A percentile compares a stretch with the other conserved stretches of the same genome.
phyloP scores from a whole-genome alignment of 257 asterid genomes.

The Fraxinus americana region DNA sequence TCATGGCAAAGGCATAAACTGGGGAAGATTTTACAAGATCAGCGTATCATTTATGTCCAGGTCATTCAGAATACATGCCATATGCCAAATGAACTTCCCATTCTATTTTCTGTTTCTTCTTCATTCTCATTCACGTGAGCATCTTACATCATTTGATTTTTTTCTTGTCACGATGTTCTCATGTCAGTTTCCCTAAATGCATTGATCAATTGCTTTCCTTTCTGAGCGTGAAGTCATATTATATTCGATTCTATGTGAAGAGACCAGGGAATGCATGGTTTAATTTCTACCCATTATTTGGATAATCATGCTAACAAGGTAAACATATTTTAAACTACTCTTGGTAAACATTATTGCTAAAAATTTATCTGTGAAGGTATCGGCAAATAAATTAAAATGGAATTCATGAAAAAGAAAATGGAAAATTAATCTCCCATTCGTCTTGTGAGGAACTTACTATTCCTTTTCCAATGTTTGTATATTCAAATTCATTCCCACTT shows the following conservation, averaged over 20 bases:
- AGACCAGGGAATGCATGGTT: not conserved
- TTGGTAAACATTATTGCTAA: not conserved
- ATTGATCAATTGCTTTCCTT: not conserved
- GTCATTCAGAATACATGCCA: constrained; percentile 38
- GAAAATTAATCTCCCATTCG: not conserved
- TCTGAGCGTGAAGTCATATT: not conserved
- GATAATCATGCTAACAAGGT: not conserved
- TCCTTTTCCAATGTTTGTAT: not conserved
- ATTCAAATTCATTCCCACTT: not conserved
- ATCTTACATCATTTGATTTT: not conserved
- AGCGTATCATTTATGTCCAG: constrained; percentile 93
- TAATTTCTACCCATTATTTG: not conserved
- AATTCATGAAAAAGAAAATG: not conserved
- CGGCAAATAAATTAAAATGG: not conserved
- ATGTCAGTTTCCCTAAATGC: constrained; percentile 3
- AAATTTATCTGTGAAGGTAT: not conserved
- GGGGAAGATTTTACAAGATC: constrained; percentile 95
- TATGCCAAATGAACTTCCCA: constrained; percentile 12
- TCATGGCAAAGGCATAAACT: constrained; percentile 99
- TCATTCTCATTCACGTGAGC: constrained; percentile 11
- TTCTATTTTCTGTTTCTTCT: not conserved
- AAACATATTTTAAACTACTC: not conserved
- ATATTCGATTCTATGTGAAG: not conserved
- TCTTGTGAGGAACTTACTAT: not conserved
- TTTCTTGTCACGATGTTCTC: not conserved